Evolutionary conservation across 768 basidiomycete genomes (phyloP).

Genomic region (Trametes elegans): DNA sequence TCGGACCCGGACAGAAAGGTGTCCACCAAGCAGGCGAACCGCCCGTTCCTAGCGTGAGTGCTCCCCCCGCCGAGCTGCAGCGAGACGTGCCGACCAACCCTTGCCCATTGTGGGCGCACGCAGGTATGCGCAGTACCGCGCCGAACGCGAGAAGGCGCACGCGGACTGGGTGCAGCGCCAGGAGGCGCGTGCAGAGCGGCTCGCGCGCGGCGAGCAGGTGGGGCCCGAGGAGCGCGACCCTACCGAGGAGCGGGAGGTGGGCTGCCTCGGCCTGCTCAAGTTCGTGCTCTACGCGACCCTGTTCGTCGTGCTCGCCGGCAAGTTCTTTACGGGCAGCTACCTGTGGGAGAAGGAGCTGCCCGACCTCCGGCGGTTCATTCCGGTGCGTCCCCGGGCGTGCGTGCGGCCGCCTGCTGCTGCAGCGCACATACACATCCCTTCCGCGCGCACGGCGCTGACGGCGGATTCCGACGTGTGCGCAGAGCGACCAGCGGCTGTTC

Average conservation of each 20-base stretch:
- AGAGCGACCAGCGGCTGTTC: slow-evolving; percentile 67
- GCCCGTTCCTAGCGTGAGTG: slow-evolving; percentile 78
- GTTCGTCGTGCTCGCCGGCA: slow-evolving; percentile 60
- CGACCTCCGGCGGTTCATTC: slow-evolving; percentile 23
- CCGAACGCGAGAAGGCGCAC: slow-evolving; percentile 58
- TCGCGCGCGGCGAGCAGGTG: slow-evolving; percentile 70
- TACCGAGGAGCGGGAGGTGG: slow-evolving; percentile 65
- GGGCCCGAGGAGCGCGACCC: slow-evolving; percentile 75
- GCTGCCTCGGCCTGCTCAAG: slow-evolving; percentile 62
- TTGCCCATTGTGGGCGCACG: slow-evolving; percentile 15
- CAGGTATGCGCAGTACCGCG: slow-evolving; percentile 68
- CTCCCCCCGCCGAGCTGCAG: neutral
- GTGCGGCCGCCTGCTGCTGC: neutral
- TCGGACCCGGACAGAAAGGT: slow-evolving; percentile 66
- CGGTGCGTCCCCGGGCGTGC: slow-evolving; percentile 28
- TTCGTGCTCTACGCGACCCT: slow-evolving; percentile 59
- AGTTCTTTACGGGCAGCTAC: slow-evolving; percentile 85
- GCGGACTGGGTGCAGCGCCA: slow-evolving; percentile 68
- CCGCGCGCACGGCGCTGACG: too few species aligned
- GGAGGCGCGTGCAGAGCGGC: slow-evolving; percentile 67
- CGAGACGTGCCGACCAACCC: slow-evolving; percentile 3
- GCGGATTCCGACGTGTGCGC: slow-evolving; percentile 18
- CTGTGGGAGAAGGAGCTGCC: slow-evolving; percentile 65
- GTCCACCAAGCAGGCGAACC: slow-evolving; percentile 79
- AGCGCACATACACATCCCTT: too few species aligned